Evolutionary conservation across 805 yeast species (phyloP).

Genomic region (Starmerella scarabaei): DNA sequence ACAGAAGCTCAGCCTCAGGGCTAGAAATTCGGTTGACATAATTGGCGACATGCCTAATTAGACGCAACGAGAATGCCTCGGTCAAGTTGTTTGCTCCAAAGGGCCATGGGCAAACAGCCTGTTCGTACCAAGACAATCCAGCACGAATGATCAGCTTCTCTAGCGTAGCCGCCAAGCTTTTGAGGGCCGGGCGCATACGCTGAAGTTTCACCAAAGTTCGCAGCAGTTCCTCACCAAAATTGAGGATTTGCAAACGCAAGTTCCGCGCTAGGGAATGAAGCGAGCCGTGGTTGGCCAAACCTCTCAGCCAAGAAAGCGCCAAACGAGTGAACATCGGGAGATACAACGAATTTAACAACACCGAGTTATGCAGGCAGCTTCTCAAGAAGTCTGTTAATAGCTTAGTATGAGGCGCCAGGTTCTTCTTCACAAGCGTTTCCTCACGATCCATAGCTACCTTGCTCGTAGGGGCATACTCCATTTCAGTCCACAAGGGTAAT

Average conservation of each 20-base stretch:
- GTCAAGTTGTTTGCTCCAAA: slow-evolving; percentile 70
- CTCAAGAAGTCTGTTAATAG: slow-evolving; percentile 54
- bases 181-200: slow-evolving; percentile 26
- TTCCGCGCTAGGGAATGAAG: slow-evolving; percentile 71
- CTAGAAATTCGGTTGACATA: slow-evolving; percentile 34
- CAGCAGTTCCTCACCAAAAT: slow-evolving; percentile 54
- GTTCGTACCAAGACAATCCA: slow-evolving; percentile 65
- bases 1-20: slow-evolving; percentile 32
- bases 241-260: slow-evolving; percentile 58
- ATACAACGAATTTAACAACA: slow-evolving; percentile 27
- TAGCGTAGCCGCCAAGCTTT: slow-evolving; percentile 33
- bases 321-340: slow-evolving; percentile 56
- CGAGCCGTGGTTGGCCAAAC: slow-evolving; percentile 49
- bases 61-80: slow-evolving; percentile 52
- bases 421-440: slow-evolving; percentile 37
- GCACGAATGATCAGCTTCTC: slow-evolving; percentile 47
- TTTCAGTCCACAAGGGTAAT: slow-evolving; percentile 50
- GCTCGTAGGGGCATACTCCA: slow-evolving; percentile 86
- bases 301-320: slow-evolving; percentile 32
- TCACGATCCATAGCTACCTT: slow-evolving; percentile 42
- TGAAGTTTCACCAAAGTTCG: slow-evolving; percentile 35
- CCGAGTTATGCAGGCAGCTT: slow-evolving; percentile 45
- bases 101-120: slow-evolving; percentile 48
- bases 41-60: slow-evolving; percentile 30
- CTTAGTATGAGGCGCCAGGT: slow-evolving; percentile 53